Evolutionary conservation across 768 basidiomycete genomes (phyloP).

Genomic region (Collybia sp.): DNA sequence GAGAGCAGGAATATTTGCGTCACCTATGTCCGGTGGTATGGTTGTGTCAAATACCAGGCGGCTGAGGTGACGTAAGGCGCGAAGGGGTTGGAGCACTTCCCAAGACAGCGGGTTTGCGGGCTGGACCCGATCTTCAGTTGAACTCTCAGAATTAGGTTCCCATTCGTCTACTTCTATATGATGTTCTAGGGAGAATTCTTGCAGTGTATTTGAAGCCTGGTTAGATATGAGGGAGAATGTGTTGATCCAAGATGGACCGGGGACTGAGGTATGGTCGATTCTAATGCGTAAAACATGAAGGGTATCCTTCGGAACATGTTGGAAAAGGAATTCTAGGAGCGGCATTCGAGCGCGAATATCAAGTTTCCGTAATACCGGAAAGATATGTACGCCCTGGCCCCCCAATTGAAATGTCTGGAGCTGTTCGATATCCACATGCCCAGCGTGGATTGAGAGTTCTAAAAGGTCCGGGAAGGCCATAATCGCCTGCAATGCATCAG

Average conservation of each 20-base stretch:
- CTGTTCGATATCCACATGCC: conserved; percentile 23
- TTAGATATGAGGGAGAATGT: conserved; percentile 25
- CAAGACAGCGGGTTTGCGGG: conserved; percentile 18
- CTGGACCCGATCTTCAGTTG: conserved; percentile 9
- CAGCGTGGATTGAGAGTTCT: conserved; percentile 40
- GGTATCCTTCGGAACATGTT: conserved; percentile 22
- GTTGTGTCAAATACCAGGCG: conserved; percentile 34
- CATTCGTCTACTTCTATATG: conserved; percentile 30
- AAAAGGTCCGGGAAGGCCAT: conserved; percentile 29
- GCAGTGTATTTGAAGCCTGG: conserved; percentile 24
- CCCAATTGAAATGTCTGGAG: conserved; percentile 5
- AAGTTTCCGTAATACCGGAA: conserved; percentile 32
- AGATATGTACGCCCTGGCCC: conserved; percentile 12
- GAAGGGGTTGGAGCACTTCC: conserved; percentile 27
- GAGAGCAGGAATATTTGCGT: conserved; percentile 32
- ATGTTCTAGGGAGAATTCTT: conserved; percentile 37
- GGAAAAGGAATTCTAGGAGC: conserved; percentile 29
- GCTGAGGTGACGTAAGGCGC: conserved; percentile 25
- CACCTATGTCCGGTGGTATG: conserved; percentile 30
- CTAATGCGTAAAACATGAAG: conserved; percentile 36
- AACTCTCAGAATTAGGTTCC: conserved; percentile 16
- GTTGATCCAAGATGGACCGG: conserved; percentile 25
- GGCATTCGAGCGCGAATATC: conserved; percentile 32
- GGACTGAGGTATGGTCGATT: conserved; percentile 18
- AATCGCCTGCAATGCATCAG: conserved; percentile 29